A percentile compares a stretch with the other conserved stretches of the same genome.
Evolutionary conservation across 2,329 filamentous ascomycete genomes (phyloP).

Genomic region (Podosphaera fusca): DNA sequence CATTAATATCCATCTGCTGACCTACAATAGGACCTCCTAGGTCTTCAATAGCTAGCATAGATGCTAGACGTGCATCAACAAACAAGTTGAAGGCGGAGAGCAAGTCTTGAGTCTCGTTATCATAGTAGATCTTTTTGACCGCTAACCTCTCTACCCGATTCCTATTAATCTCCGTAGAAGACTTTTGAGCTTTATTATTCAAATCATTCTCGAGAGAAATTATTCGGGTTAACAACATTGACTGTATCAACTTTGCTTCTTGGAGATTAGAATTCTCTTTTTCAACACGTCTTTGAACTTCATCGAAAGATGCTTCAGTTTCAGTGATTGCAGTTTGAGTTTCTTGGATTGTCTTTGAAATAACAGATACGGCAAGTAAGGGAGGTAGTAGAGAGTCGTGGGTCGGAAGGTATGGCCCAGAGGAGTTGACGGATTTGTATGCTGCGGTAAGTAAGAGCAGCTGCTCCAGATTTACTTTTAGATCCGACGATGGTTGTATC

Average conservation of each 20-base stretch:
- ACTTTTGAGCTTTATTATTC: constrained; percentile 31
- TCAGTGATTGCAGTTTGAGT: constrained; percentile 33
- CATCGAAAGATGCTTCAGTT: constrained; percentile 21
- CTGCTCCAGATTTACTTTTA: constrained; percentile 20
- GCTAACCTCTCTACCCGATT: constrained; percentile 39
- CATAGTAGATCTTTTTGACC: constrained; percentile 33
- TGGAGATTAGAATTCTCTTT: constrained; percentile 25
- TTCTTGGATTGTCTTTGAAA: constrained; percentile 38
- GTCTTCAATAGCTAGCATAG: constrained; percentile 64
- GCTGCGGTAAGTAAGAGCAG: constrained; percentile 34
- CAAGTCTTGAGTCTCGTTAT: constrained; percentile 34
- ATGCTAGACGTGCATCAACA: constrained; percentile 44
- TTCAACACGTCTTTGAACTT: constrained; percentile 25
- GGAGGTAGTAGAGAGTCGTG: constrained; percentile 46
- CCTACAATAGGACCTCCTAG: constrained; percentile 65
- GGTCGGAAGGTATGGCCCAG: constrained; percentile 41
- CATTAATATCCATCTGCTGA: constrained; percentile 41
- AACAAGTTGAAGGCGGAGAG: constrained; percentile 44
- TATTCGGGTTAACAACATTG: constrained; percentile 33
- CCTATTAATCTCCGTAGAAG: constrained; percentile 34
- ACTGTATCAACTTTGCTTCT: constrained; percentile 32
- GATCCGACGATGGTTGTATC: constrained; percentile 13
- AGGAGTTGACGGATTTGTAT: constrained; percentile 37
- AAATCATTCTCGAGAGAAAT: constrained; percentile 32
- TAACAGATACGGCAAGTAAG: constrained; percentile 45